These are phyloP conservation scores for Trifolium repens DNA, from an alignment of 306 rosid species.

Conservation along the genomic window DNA sequence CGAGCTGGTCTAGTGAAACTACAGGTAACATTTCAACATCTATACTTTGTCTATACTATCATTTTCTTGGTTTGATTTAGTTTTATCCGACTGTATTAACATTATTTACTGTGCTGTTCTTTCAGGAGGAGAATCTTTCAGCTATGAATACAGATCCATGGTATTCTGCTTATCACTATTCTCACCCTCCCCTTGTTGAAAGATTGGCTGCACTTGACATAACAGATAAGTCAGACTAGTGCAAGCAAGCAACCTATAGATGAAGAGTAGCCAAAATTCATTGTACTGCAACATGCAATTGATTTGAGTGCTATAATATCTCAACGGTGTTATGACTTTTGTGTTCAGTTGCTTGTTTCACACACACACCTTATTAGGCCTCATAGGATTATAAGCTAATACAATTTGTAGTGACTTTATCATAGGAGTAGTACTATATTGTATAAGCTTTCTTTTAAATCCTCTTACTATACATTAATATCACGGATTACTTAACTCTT, in stretches of 20 bases:
- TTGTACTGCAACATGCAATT: slow-evolving; percentile 34
- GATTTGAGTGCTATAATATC: slow-evolving; percentile 31
- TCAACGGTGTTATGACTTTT: slow-evolving; percentile 7
- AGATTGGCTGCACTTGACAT: slow-evolving; percentile 78
- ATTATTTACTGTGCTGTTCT: neutral
- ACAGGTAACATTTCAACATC: slow-evolving; percentile 59
- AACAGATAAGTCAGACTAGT: slow-evolving; percentile 66
- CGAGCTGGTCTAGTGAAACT: slow-evolving; percentile 81
- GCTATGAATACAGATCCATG: slow-evolving; percentile 99
- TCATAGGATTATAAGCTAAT: neutral
- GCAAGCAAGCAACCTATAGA: slow-evolving; percentile 36
- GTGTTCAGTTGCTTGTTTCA: slow-evolving; percentile 20
- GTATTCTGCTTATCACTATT: slow-evolving; percentile 98
- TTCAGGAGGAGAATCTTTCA: slow-evolving; percentile 94
- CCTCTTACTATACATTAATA: neutral
- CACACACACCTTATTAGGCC: neutral
- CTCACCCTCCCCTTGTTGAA: slow-evolving; percentile 96
- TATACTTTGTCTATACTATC: neutral
- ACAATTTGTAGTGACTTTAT: neutral
- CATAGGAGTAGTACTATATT: neutral
- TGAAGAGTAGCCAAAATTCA: slow-evolving; percentile 33
- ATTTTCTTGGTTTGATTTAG: slow-evolving; percentile 15
- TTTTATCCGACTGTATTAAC: slow-evolving; percentile 8
- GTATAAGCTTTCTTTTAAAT: slow-evolving; percentile 8
- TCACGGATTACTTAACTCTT: neutral